Percentiles rank a stretch among this genome's conserved stretches.
These are phyloP conservation scores for Boletus coccyginus DNA, from an alignment of 768 basidiomycete genomes.

Conservation along the genomic window DNA sequence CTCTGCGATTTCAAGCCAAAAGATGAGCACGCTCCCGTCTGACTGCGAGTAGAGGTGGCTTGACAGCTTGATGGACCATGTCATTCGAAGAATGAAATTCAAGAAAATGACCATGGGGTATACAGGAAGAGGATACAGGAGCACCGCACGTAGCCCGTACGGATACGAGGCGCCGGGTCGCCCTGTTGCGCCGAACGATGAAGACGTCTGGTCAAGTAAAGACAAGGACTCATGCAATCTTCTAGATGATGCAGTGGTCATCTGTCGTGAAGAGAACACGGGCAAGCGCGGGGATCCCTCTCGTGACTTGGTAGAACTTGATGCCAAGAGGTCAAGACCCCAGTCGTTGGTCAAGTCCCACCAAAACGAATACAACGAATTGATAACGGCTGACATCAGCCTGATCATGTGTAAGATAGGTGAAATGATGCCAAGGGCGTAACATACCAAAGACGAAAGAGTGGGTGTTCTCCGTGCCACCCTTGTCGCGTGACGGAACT, in stretches of 20 bases:
- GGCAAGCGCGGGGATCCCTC: slow-evolving; percentile 38
- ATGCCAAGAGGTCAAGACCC: slow-evolving; percentile 78
- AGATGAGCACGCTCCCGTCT: slow-evolving; percentile 82
- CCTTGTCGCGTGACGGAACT: slow-evolving; percentile 39
- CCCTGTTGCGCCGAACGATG: slow-evolving; percentile 15
- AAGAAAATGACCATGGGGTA: slow-evolving; percentile 83
- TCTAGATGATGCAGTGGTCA: slow-evolving; percentile 23
- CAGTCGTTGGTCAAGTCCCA: slow-evolving; percentile 99
- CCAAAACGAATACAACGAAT: slow-evolving; percentile 96
- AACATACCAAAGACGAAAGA: slow-evolving; percentile 83
- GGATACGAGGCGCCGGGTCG: slow-evolving; percentile 39
- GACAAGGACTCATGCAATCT: slow-evolving; percentile 10
- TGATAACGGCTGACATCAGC: slow-evolving; percentile 80
- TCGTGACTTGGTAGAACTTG: slow-evolving; percentile 26
- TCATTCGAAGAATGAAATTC: slow-evolving; percentile 86
- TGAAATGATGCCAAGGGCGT: neutral
- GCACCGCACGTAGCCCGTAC: slow-evolving; percentile 68
- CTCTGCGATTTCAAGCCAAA: slow-evolving; percentile 90
- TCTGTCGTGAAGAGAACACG: slow-evolving; percentile 47
- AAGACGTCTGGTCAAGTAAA: slow-evolving; percentile 9
- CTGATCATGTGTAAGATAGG: slow-evolving; percentile 37
- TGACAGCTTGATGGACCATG: slow-evolving; percentile 90
- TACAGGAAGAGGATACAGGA: slow-evolving; percentile 76
- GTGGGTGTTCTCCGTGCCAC: slow-evolving; percentile 74
- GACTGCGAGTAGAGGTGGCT: slow-evolving; percentile 75